A percentile compares a stretch with the other conserved stretches of the same genome.
phyloP scores from a whole-genome alignment of 805 yeast genomes.

The Trichomonascus vanleenenianus region DNA sequence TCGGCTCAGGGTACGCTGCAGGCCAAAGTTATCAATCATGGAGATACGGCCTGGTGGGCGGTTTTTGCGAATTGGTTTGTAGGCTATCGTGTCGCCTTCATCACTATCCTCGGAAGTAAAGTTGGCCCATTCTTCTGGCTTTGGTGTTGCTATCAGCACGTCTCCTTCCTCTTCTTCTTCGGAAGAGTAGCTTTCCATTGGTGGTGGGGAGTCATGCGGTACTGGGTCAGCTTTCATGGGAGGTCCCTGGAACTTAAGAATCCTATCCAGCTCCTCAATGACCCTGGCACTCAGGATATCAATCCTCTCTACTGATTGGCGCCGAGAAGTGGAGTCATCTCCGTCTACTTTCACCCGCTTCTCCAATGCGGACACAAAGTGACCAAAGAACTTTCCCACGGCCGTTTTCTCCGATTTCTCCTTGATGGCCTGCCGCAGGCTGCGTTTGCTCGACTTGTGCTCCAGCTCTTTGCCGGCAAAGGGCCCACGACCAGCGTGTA shows the following conservation, averaged over 20 bases:
- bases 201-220: neutral
- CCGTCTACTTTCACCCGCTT: too few species aligned
- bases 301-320: slow-evolving; percentile 9
- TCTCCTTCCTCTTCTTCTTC: too few species aligned
- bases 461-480: neutral
- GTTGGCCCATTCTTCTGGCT: neutral
- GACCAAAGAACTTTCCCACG: neutral
- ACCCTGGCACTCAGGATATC: slow-evolving; percentile 28
- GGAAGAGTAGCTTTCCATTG: too few species aligned
- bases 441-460: neutral
- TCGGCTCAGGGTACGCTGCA: neutral
- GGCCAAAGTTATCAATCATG: too few species aligned
- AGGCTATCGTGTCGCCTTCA: neutral
- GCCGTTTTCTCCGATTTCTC: too few species aligned
- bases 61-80: neutral
- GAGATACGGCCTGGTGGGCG: neutral
- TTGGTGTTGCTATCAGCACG: neutral
- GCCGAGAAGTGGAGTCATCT: neutral
- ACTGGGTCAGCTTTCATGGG: too few species aligned
- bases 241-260: slow-evolving; percentile 12
- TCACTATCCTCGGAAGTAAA: neutral
- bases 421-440: neutral
- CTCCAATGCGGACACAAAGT: neutral
- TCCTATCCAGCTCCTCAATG: slow-evolving; percentile 23
- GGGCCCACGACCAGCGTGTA: too few species aligned